Evolutionary conservation across 2,329 filamentous ascomycete genomes (phyloP).

Genomic region (Fusarium praegraminearum): DNA sequence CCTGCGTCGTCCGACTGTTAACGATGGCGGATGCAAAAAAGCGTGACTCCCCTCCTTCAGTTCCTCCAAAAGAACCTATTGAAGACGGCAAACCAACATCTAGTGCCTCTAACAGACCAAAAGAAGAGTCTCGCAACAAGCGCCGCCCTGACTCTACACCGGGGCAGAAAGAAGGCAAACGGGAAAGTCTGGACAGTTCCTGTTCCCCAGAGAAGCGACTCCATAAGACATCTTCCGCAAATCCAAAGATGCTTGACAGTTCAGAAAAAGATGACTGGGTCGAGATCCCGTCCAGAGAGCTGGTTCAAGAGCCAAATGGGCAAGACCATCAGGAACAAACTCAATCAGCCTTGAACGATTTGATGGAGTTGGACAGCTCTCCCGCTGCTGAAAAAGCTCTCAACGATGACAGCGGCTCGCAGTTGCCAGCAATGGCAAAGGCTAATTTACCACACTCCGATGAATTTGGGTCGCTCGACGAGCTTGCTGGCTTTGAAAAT

Average conservation of each 20-base stretch:
- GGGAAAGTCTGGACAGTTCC: conserved; percentile 19
- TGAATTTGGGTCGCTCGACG: conserved; percentile 38
- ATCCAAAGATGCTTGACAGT: conserved; percentile 14
- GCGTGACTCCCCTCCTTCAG: conserved; percentile 17
- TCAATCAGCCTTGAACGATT: conserved; percentile 7
- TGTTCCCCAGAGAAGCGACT: conserved; percentile 32
- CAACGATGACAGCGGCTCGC: conserved; percentile 25
- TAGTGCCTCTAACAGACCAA: not conserved
- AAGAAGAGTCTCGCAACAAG: not conserved
- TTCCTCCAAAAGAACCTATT: conserved; percentile 35
- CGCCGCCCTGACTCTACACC: not conserved
- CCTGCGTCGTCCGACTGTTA: not conserved
- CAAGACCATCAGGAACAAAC: conserved; percentile 2
- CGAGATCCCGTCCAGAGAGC: conserved; percentile 17
- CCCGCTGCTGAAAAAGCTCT: not conserved
- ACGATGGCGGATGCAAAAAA: conserved; percentile 28
- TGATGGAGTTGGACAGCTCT: conserved; percentile 28
- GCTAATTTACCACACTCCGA: conserved; percentile 17
- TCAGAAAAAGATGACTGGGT: conserved; percentile 7
- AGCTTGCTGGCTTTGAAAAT: conserved; percentile 31
- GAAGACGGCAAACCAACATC: not conserved
- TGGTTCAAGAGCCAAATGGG: conserved; percentile 1
- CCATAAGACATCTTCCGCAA: conserved; percentile 26
- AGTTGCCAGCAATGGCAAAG: conserved; percentile 12
- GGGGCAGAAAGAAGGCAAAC: conserved; percentile 13